These are phyloP conservation scores for Chalciporus sphaerocephalus DNA, from an alignment of 768 basidiomycete genomes.

Conservation along the genomic window DNA sequence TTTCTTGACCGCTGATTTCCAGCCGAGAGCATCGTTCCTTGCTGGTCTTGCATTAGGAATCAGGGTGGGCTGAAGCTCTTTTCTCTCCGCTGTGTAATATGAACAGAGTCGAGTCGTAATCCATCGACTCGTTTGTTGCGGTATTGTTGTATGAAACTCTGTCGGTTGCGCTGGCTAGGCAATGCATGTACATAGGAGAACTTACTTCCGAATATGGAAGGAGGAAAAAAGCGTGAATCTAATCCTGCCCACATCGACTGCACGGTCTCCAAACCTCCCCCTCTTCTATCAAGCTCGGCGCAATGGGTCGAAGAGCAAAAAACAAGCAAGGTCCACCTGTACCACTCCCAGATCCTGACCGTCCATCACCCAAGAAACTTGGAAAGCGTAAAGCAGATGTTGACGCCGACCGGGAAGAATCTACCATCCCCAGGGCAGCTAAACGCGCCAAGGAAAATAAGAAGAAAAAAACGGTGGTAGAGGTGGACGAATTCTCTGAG, in stretches of 20 bases:
- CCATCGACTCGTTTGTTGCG: background rate
- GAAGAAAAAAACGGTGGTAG: slow-evolving; percentile 22
- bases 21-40: slow-evolving; percentile 82
- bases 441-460: slow-evolving; percentile 35
- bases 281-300: slow-evolving; percentile 17
- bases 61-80: slow-evolving; percentile 58
- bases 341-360: slow-evolving; percentile 42
- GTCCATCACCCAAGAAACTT: slow-evolving; percentile 48
- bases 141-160: background rate
- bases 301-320: slow-evolving; percentile 82
- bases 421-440: slow-evolving; percentile 26
- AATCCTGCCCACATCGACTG: slow-evolving; percentile 2
- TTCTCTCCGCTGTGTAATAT: background rate
- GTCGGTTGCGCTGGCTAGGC: background rate
- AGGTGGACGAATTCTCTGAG: slow-evolving; percentile 23
- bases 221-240: slow-evolving; percentile 18
- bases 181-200: background rate
- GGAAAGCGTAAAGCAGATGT: slow-evolving; percentile 70
- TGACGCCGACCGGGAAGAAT: slow-evolving; percentile 30
- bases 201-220: slow-evolving; percentile 23
- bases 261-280: background rate
- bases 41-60: slow-evolving; percentile 81
- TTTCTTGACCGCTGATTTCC: slow-evolving; percentile 92
- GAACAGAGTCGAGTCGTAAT: background rate
- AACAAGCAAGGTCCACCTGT: slow-evolving; percentile 76